Base-by-base conservation (phyloP, 2,329 filamentous ascomycete species). In the Beauveria brongniartii region DNA sequence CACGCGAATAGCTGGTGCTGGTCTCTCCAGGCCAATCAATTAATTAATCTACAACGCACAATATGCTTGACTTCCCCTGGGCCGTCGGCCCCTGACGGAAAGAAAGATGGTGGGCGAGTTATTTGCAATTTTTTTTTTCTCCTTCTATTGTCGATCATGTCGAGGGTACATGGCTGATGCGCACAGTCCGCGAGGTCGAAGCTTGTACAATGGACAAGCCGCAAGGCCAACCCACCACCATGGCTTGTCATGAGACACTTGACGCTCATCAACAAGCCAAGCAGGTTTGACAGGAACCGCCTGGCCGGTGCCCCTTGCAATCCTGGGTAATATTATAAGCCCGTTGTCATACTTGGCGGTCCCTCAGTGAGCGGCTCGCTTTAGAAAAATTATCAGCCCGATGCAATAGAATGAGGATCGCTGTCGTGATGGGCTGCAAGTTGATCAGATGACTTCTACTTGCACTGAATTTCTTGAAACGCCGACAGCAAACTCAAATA, bases 281-380 rank as follows among this genome's bases (percentile, higher is more conserved):
- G 34, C 34, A 37, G 34, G 34, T 37, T 37, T 37, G 22, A 20
- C 24, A 40, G 18, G n/a, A 20, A 26, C 18, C 41, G 55, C 55
- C 54, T 48, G 30, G 44, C 55, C 9, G 44, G 16, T 48, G 34
- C 55, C 55, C 55, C 55, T 57, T 40, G 55, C 44, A 57, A 50
- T 30, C 44, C 40, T 46, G 18, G 44, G 34, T 57, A 57, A 57
- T 57, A 48, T 40, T 5, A 50, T 28, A 22, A 48, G 34, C 44
- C 26, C 40, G 16, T 43, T 20, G 52, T 55, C 26, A 46, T 55
- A 47, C 41, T 47, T 46, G 28, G 43, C 54, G 7, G 41, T 24
- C 24, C 43, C 16, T 41, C 52, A 44, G 54, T 56, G 41, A 44
- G 44, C 40, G 54, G 20, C 24, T 16, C 22, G 54, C 41, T 26